A percentile compares a stretch with the other conserved stretches of the same genome.
Conservation (phyloP, 208 protist species). For the Leishmania mexicana region DNA sequence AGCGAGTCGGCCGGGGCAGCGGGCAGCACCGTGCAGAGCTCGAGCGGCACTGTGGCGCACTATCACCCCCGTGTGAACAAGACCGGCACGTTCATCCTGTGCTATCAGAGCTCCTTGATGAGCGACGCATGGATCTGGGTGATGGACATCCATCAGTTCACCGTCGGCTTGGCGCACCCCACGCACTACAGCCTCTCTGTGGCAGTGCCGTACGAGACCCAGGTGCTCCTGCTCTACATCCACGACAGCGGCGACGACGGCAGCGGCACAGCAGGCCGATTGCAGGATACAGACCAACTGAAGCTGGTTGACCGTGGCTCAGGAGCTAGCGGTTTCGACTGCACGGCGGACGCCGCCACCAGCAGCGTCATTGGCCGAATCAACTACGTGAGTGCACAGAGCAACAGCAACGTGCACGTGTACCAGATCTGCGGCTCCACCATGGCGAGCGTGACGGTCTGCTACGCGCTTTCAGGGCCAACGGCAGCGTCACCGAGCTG, state of each 20-base stretch:
- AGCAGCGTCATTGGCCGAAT: constrained; percentile 52
- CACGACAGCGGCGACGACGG: constrained; percentile 25
- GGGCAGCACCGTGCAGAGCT: constrained; percentile 52
- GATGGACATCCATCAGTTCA: constrained; percentile 56
- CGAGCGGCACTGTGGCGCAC: constrained; percentile 49
- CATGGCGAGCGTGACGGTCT: constrained; percentile 63
- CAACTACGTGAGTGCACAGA: constrained; percentile 34
- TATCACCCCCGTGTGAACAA: constrained; percentile 74
- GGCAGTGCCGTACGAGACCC: constrained; percentile 55
- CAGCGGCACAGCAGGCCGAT: constrained; percentile 13
- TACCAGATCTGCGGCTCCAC: constrained; percentile 64
- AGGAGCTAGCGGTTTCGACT: constrained; percentile 50
- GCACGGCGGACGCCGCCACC: constrained; percentile 33
- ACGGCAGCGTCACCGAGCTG: constrained; percentile 32
- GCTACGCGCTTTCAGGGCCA: constrained; percentile 57
- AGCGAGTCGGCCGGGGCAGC: constrained; percentile 36
- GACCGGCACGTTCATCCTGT: constrained; percentile 76
- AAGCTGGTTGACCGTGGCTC: constrained; percentile 57
- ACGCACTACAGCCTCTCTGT: constrained; percentile 51
- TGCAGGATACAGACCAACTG: constrained; percentile 44
- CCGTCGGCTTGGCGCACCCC: constrained; percentile 66
- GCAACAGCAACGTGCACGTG: constrained; percentile 43
- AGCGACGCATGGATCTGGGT: constrained; percentile 67
- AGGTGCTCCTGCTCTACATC: constrained; percentile 54
- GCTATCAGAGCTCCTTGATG: constrained; percentile 72